These are phyloP conservation scores for Spizellomyces punctatus DNA, from an alignment of 192 early-diverging fungal species.

Conservation along the genomic window DNA sequence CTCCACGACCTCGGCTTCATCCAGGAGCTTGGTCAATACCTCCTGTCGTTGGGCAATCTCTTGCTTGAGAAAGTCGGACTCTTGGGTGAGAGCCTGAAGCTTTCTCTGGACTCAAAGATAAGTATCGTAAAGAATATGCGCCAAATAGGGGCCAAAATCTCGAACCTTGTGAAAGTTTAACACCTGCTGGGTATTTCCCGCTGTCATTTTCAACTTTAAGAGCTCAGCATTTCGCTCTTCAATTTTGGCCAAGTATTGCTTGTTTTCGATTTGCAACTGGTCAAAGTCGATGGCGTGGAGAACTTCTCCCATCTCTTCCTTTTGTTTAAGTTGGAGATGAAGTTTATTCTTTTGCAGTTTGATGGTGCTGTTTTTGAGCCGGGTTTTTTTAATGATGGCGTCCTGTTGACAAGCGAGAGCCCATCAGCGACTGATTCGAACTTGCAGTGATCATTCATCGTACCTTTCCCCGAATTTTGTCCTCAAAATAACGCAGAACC, in stretches of 20 bases:
- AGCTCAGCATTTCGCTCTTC: constrained; percentile 64
- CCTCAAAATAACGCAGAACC: constrained; percentile 60
- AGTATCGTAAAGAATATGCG: not conserved
- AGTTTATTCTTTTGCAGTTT: constrained; percentile 67
- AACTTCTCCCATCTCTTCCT: constrained; percentile 71
- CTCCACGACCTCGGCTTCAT: constrained; percentile 46
- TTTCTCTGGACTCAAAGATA: constrained; percentile 37
- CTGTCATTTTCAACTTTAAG: constrained; percentile 66
- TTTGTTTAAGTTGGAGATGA: constrained; percentile 65
- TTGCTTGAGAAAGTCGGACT: constrained; percentile 39
- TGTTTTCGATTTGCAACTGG: constrained; percentile 69
- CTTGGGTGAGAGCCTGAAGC: constrained; percentile 47
- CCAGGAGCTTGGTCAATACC: constrained; percentile 46
- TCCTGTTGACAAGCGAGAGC: constrained; percentile 34
- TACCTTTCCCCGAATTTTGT: constrained; percentile 59
- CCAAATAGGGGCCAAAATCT: not conserved
- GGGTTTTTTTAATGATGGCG: constrained; percentile 61
- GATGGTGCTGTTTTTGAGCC: constrained; percentile 62
- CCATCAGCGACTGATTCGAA: not conserved
- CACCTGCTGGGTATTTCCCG: constrained; percentile 62
- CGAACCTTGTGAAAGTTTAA: constrained; percentile 60
- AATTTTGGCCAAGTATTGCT: constrained; percentile 65
- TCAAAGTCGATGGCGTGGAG: constrained; percentile 69
- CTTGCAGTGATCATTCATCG: not conserved
- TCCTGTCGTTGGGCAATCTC: constrained; percentile 55